Evolutionary conservation across 73 alveolate species (phyloP).

Genomic region (Symbiodinium natans): DNA sequence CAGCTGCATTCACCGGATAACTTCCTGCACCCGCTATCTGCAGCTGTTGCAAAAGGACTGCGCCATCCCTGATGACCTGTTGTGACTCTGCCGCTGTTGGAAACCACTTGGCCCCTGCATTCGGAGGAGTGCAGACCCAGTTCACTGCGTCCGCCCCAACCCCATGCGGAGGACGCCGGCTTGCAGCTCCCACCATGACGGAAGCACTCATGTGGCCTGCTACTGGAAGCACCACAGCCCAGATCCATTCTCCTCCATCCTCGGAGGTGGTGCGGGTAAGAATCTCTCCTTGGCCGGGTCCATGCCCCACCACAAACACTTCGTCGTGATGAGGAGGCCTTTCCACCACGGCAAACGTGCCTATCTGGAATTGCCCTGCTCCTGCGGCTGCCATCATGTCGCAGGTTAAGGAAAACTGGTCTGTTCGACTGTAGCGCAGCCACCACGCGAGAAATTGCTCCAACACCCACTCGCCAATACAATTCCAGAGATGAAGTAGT

Average conservation of each 20-base stretch:
- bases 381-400: background rate
- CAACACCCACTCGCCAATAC: background rate
- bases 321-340: conserved; percentile 19
- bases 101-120: background rate
- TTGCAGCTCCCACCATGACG: background rate
- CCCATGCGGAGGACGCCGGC: background rate
- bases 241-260: background rate
- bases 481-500: background rate
- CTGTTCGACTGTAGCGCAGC: background rate
- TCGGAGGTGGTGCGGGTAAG: background rate
- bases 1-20: conserved; percentile 5
- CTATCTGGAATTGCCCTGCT: background rate
- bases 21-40: background rate
- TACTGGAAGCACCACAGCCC: background rate
- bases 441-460: background rate
- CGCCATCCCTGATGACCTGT: background rate
- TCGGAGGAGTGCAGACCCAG: conserved; percentile 28
- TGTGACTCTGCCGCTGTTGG: background rate
- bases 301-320: background rate
- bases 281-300: background rate
- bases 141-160: background rate
- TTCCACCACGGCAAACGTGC: background rate
- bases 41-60: background rate
- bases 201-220: background rate
- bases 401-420: background rate